phyloP scores from a whole-genome alignment of 2,329 filamentous ascomycete genomes.

The Nemania sp. region DNA sequence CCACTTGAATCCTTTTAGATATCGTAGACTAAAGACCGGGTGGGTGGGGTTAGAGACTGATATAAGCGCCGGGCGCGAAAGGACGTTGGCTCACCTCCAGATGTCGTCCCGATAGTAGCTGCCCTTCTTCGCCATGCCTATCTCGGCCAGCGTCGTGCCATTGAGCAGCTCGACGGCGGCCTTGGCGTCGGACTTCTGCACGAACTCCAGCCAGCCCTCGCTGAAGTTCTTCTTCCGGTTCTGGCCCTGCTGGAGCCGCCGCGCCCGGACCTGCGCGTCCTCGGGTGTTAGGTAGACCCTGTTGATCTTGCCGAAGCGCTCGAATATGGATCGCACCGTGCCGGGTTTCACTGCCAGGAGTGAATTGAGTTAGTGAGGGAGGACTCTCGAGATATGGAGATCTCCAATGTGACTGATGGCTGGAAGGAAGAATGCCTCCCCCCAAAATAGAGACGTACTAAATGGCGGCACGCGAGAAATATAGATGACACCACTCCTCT shows the following conservation, averaged over 20 bases:
- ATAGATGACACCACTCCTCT: constrained; percentile 80
- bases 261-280: constrained; percentile 66
- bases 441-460: constrained; percentile 61
- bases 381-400: background rate
- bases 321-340: constrained; percentile 47
- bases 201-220: constrained; percentile 87
- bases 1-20: constrained; percentile 86
- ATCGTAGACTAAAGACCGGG: constrained; percentile 61
- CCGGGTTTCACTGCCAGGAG: constrained; percentile 62
- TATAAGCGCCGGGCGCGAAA: too few relatives aligned
- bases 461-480: constrained; percentile 84
- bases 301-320: constrained; percentile 75
- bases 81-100: constrained; percentile 61
- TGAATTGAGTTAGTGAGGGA: too few relatives aligned
- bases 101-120: constrained; percentile 84
- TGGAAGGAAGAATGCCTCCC: background rate
- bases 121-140: constrained; percentile 79
- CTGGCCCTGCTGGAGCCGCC: constrained; percentile 72
- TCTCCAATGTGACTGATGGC: background rate
- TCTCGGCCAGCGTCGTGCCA: constrained; percentile 59
- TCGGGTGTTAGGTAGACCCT: constrained; percentile 38
- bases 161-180: constrained; percentile 77
- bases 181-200: constrained; percentile 76
- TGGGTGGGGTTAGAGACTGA: background rate
- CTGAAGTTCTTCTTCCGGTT: constrained; percentile 83